These are phyloP conservation scores for Pistacia integerrima DNA, from an alignment of 345 rosid genomes.

Conservation along the genomic window DNA sequence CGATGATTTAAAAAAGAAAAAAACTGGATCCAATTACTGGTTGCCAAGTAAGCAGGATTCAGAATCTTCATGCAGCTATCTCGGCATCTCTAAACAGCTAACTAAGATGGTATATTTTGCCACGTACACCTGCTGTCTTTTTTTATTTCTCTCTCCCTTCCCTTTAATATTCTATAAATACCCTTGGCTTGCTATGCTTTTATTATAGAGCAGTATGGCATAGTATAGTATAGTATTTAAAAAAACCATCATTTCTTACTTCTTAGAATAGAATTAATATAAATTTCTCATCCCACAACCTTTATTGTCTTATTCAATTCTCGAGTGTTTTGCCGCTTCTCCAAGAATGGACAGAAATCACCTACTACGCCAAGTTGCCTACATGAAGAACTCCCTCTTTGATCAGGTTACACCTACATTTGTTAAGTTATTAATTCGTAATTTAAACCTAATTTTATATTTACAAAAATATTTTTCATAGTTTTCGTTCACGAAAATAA, in stretches of 20 bases:
- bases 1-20: no score
- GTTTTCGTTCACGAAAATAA: no score
- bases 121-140: background rate
- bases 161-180: constrained; percentile 2
- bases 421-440: no score
- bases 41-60: background rate
- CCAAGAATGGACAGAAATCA: constrained; percentile 29
- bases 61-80: background rate
- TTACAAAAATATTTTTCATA: no score
- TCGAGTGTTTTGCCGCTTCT: background rate
- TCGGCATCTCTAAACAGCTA: background rate
- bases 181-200: background rate
- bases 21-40: background rate
- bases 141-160: background rate
- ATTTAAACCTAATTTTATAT: no score
- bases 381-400: constrained; percentile 57
- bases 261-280: background rate
- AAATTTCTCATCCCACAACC: background rate
- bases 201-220: no score
- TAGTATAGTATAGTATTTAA: background rate
- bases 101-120: background rate
- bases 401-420: constrained; percentile 51
- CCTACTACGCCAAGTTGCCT: constrained; percentile 41
- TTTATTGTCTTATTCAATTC: background rate
- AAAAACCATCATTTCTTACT: no score